These are phyloP conservation scores for Acanthamoeba royreba DNA, from an alignment of 208 protist species.

Conservation along the genomic window DNA sequence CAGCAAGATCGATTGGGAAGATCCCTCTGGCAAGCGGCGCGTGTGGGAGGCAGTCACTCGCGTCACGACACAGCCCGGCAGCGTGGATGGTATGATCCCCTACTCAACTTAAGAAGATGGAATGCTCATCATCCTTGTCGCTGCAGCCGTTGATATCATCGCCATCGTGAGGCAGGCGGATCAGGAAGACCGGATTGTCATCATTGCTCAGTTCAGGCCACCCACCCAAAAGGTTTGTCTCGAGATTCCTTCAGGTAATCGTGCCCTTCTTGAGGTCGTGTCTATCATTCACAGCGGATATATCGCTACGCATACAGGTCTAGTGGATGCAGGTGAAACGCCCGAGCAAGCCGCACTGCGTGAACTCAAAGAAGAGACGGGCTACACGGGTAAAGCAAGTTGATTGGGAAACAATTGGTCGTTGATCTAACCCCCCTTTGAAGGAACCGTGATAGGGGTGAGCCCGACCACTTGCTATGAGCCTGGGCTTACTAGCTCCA, in stretches of 20 bases:
- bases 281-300: neutral
- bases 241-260: neutral
- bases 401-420: neutral
- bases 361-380: slow-evolving; percentile 7
- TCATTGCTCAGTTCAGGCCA: neutral
- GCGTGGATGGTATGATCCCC: neutral
- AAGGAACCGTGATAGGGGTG: neutral
- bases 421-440: neutral
- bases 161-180: neutral
- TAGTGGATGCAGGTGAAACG: slow-evolving; percentile 11
- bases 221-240: neutral
- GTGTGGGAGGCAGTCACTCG: neutral
- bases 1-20: neutral
- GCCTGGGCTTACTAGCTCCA: neutral
- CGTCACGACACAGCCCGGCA: neutral
- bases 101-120: neutral
- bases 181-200: neutral
- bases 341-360: neutral
- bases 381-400: neutral
- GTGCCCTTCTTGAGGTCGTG: neutral
- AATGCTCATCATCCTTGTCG: neutral
- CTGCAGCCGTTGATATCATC: neutral
- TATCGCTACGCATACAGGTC: neutral
- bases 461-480: neutral
- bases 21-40: neutral